Evolutionary conservation across 352 stramenopile genomes (phyloP).

Genomic region (Pythium sukuiense): DNA sequence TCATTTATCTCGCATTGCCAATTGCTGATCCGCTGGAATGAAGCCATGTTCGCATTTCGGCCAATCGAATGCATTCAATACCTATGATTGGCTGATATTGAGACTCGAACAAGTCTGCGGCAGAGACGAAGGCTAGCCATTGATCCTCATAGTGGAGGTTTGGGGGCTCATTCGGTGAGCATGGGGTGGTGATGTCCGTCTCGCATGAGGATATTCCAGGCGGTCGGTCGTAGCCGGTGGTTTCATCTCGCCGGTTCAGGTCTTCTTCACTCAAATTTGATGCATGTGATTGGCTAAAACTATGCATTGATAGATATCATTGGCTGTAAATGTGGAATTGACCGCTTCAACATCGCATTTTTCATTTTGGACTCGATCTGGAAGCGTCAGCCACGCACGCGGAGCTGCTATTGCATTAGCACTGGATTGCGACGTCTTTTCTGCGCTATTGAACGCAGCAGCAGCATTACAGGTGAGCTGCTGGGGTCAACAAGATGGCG

Average conservation of each 20-base stretch:
- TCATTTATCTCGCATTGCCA: not conserved
- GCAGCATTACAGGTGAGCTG: not conserved
- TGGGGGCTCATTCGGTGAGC: not conserved
- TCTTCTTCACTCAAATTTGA: not conserved
- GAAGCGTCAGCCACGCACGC: not conserved
- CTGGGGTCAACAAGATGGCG: conserved; percentile 13
- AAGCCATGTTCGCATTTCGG: not conserved
- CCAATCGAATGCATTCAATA: not conserved
- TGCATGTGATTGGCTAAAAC: not conserved
- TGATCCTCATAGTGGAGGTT: no score
- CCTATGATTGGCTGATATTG: not conserved
- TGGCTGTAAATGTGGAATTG: not conserved
- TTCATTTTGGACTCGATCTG: not conserved
- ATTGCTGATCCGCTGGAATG: not conserved
- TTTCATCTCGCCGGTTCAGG: conserved; percentile 1
- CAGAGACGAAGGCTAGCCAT: not conserved
- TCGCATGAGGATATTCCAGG: not conserved
- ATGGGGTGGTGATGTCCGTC: not conserved
- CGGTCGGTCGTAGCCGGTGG: not conserved
- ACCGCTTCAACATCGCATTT: conserved; percentile 3
- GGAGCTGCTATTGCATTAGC: not conserved
- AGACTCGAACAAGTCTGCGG: not conserved
- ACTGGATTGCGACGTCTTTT: not conserved
- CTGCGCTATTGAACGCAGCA: not conserved
- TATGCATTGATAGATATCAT: not conserved